These are phyloP conservation scores for Yamagishiella unicocca DNA, from an alignment of 139 green algal species.

Conservation along the genomic window DNA sequence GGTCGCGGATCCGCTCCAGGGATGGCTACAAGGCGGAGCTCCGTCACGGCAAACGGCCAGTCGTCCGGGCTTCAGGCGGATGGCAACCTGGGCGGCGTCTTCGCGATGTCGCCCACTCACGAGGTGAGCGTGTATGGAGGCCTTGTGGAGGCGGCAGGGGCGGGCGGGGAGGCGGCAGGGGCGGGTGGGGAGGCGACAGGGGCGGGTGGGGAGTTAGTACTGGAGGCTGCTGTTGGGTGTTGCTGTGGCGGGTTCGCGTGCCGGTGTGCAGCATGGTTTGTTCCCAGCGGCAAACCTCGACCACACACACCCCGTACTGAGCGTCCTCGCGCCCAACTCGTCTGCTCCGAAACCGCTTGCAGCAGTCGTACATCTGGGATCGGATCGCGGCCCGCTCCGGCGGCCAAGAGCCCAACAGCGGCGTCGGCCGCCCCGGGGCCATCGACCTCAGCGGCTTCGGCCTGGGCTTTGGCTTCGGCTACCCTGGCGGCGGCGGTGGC, in stretches of 20 bases:
- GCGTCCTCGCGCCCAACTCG: too few species aligned
- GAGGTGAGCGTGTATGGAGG: too few species aligned
- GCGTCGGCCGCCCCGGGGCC: not conserved
- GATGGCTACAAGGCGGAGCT: not conserved
- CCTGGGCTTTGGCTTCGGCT: not conserved
- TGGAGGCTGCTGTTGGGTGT: too few species aligned
- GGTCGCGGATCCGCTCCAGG: not conserved
- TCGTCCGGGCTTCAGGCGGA: not conserved
- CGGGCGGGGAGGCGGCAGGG: too few species aligned
- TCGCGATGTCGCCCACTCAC: conserved; percentile 30
- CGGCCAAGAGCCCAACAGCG: not conserved
- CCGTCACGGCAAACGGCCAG: not conserved
- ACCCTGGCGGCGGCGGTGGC: not conserved
- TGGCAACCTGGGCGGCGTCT: not conserved
- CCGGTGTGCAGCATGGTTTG: too few species aligned
- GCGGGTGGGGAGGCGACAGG: too few species aligned
- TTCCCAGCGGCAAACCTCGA: too few species aligned
- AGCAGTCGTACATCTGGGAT: conserved; percentile 1
- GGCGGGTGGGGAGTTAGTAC: too few species aligned
- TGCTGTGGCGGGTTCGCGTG: too few species aligned
- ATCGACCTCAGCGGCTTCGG: not conserved
- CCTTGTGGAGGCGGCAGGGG: too few species aligned
- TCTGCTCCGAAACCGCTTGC: too few species aligned
- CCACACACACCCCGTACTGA: too few species aligned
- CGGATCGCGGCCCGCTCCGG: not conserved